Conservation (phyloP, 176 grass and related monocot genomes). For the Miscanthus lutarioriparius region DNA sequence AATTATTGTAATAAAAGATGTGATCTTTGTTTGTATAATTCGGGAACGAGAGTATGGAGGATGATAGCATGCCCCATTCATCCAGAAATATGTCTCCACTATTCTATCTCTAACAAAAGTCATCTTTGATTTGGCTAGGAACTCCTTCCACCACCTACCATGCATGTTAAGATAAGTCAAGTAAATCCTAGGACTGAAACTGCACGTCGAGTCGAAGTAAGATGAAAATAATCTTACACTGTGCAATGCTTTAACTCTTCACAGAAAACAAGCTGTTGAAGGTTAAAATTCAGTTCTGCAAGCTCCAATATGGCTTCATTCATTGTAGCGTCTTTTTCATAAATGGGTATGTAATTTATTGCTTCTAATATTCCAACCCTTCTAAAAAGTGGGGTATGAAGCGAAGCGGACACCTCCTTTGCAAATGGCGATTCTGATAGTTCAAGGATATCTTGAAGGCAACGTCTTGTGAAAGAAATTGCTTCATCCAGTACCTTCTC, state of each 20-base stretch:
- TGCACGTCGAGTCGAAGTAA: no score
- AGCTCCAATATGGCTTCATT: conserved; percentile 37
- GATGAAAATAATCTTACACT: no score
- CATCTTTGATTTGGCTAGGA: conserved; percentile 23
- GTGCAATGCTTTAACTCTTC: conserved; percentile 27
- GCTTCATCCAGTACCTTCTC: conserved; percentile 37
- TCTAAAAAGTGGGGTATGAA: conserved; percentile 22
- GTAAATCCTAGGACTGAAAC: no score
- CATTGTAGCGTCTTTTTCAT: conserved; percentile 10
- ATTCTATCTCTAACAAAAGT: conserved; percentile 46
- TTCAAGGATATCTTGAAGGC: conserved; percentile 9
- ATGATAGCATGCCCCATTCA: conserved; percentile 43
- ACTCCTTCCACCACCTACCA: conserved; percentile 40
- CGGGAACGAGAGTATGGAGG: conserved; percentile 24
- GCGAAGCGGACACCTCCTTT: not conserved
- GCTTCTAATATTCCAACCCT: conserved; percentile 35
- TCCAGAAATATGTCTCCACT: conserved; percentile 47
- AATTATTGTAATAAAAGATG: conserved; percentile 18
- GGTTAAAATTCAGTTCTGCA: conserved; percentile 46
- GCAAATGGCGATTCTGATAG: not conserved
- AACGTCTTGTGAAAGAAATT: conserved; percentile 24
- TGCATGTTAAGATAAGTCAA: not conserved
- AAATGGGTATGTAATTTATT: conserved; percentile 40
- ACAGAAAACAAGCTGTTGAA: conserved; percentile 35
- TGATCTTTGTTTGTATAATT: conserved; percentile 38